phyloP scores from a whole-genome alignment of 345 rosid species.

The Lenwebbia sp. region DNA sequence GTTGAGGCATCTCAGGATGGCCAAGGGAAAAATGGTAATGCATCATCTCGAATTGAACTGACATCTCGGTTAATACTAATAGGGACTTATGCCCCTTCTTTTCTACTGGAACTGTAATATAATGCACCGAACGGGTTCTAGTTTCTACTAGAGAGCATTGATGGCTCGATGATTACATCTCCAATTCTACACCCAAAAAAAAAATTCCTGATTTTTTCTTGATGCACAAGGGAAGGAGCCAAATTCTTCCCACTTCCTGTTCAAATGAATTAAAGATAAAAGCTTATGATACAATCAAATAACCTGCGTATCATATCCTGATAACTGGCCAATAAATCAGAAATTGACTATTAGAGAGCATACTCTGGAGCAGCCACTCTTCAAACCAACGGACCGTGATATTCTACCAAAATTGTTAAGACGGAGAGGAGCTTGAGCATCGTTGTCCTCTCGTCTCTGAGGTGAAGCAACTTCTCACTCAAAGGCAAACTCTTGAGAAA shows the following conservation, averaged over 20 bases:
- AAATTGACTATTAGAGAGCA: background rate
- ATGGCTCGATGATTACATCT: background rate
- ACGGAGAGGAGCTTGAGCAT: background rate
- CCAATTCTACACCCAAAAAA: background rate
- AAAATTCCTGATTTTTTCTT: background rate
- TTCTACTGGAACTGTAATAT: no score
- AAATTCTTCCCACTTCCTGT: background rate
- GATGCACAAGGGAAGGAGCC: background rate
- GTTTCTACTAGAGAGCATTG: background rate
- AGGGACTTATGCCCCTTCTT: no score
- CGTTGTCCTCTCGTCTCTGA: background rate
- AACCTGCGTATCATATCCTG: background rate
- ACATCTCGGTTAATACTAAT: no score
- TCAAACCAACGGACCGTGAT: background rate
- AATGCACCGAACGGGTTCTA: no score
- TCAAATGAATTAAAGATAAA: background rate
- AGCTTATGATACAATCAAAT: background rate
- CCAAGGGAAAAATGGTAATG: no score
- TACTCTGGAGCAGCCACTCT: background rate
- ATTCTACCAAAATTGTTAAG: background rate
- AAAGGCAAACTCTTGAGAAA: background rate
- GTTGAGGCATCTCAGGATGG: no score
- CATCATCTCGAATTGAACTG: no score
- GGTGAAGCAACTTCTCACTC: background rate
- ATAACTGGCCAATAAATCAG: background rate